phyloP scores from a whole-genome alignment of 768 basidiomycete species.

The Auriscalpium orientale region DNA sequence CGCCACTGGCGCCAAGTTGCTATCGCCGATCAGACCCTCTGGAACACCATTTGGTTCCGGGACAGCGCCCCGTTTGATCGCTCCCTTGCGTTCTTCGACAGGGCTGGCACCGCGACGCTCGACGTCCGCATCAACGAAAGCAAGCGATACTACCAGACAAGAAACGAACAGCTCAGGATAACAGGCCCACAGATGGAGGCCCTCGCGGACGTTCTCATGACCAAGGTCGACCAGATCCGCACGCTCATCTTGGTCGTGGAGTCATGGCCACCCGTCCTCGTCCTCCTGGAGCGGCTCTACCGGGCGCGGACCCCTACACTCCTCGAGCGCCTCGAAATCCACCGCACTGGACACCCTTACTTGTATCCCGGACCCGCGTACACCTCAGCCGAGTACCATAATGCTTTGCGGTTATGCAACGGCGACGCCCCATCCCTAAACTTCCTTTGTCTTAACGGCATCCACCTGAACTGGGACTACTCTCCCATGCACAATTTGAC shows the following conservation, averaged over 20 bases:
- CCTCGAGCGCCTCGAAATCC: conserved; percentile 60
- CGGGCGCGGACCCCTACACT: conserved; percentile 6
- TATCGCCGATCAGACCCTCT: conserved; percentile 18
- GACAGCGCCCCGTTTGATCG: conserved; percentile 42
- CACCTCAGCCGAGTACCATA: conserved; percentile 25
- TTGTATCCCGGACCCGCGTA: conserved; percentile 38
- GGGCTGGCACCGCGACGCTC: conserved; percentile 46
- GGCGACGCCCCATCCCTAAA: conserved; percentile 36
- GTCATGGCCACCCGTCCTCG: conserved; percentile 45
- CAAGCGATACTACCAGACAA: conserved; percentile 1
- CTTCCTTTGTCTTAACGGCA: conserved; percentile 48
- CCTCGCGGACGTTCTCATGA: conserved; percentile 44
- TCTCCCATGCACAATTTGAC: conserved; percentile 46
- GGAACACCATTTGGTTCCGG: conserved; percentile 56
- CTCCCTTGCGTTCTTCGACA: conserved; percentile 48
- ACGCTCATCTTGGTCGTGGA: conserved; percentile 52
- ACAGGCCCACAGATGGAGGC: conserved; percentile 35
- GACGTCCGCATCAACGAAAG: conserved; percentile 56
- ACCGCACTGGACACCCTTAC: conserved; percentile 44
- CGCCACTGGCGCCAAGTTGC: conserved; percentile 22
- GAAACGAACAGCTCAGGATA: conserved; percentile 19
- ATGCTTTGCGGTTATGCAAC: conserved; percentile 44
- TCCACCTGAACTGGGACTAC: conserved; percentile 53
- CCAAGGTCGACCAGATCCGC: conserved; percentile 49
- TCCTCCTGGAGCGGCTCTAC: conserved; percentile 41